These are phyloP conservation scores for Pelargonium myrrhifolium DNA, from an alignment of 441 rosid genomes.

Conservation along the genomic window DNA sequence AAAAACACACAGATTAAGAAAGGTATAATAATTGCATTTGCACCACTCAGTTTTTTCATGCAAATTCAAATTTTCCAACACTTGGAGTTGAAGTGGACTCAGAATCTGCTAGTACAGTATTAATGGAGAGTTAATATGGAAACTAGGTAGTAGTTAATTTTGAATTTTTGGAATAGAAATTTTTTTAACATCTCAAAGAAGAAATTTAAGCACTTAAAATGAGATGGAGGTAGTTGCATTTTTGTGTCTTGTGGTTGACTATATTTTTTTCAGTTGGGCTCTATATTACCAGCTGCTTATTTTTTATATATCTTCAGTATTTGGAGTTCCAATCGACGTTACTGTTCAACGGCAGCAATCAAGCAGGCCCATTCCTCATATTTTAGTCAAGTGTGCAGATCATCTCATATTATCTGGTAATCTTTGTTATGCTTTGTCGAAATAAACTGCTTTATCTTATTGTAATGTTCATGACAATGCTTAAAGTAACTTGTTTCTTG, in stretches of 20 bases:
- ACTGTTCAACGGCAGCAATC: constrained; percentile 65
- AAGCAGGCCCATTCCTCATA: constrained; percentile 55
- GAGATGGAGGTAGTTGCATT: too few relatives aligned
- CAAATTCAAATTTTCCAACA: too few relatives aligned
- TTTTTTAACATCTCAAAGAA: too few relatives aligned
- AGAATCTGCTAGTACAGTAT: too few relatives aligned
- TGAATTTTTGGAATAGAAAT: too few relatives aligned
- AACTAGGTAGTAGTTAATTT: too few relatives aligned
- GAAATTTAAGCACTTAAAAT: too few relatives aligned
- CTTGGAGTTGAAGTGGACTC: too few relatives aligned
- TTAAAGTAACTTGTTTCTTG: constrained; percentile 7
- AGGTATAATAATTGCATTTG: too few relatives aligned
- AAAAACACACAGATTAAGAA: too few relatives aligned
- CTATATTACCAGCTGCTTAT: constrained; percentile 11
- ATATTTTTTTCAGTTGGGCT: background rate
- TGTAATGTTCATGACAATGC: constrained; percentile 1
- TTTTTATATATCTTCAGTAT: constrained; percentile 33
- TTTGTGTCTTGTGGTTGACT: background rate
- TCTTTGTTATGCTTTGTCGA: constrained; percentile 3
- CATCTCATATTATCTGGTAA: constrained; percentile 74
- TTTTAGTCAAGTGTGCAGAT: constrained; percentile 70
- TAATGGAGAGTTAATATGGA: too few relatives aligned
- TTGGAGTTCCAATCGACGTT: constrained; percentile 78
- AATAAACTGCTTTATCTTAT: constrained; percentile 6
- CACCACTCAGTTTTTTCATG: too few relatives aligned